These are phyloP conservation scores for Fragaria ananassa DNA, from an alignment of 306 rosid genomes.

Conservation along the genomic window DNA sequence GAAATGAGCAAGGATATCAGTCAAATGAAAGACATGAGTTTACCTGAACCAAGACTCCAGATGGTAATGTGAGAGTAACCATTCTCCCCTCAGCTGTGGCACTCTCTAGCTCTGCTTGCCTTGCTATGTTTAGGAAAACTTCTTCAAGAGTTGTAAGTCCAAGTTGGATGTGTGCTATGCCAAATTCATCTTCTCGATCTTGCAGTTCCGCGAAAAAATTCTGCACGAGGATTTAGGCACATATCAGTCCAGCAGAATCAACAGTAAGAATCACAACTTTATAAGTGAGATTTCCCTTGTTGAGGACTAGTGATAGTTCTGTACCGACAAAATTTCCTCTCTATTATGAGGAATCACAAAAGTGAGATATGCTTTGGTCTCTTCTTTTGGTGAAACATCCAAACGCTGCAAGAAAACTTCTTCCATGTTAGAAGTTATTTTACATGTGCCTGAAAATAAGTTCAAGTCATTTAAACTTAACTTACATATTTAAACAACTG, in stretches of 20 bases:
- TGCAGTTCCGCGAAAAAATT: slow-evolving; percentile 67
- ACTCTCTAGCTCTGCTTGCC: slow-evolving; percentile 74
- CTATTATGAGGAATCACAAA: slow-evolving; percentile 77
- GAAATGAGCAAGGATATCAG: neutral
- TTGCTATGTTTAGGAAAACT: slow-evolving; percentile 86
- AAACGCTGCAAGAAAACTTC: slow-evolving; percentile 51
- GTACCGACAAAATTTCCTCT: slow-evolving; percentile 56
- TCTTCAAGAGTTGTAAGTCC: slow-evolving; percentile 86
- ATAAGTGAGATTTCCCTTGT: neutral
- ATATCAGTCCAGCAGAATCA: neutral
- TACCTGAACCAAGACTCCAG: slow-evolving; percentile 57
- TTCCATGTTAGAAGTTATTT: slow-evolving; percentile 30
- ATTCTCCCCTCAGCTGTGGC: slow-evolving; percentile 72
- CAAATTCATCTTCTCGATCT: slow-evolving; percentile 59
- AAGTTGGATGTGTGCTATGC: slow-evolving; percentile 75
- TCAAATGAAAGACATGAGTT: neutral
- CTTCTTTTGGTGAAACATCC: slow-evolving; percentile 73
- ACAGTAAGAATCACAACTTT: neutral
- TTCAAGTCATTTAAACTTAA: slow-evolving; percentile 20
- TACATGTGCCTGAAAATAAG: slow-evolving; percentile 5
- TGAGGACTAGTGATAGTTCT: neutral
- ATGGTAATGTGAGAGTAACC: slow-evolving; percentile 54
- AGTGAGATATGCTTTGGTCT: slow-evolving; percentile 53
- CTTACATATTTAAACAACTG: slow-evolving; percentile 67
- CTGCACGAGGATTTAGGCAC: slow-evolving; percentile 26